Evolutionary conservation across 371 early-diverging fungal species (phyloP).

Genomic region (Syncephalastrum sp.): DNA sequence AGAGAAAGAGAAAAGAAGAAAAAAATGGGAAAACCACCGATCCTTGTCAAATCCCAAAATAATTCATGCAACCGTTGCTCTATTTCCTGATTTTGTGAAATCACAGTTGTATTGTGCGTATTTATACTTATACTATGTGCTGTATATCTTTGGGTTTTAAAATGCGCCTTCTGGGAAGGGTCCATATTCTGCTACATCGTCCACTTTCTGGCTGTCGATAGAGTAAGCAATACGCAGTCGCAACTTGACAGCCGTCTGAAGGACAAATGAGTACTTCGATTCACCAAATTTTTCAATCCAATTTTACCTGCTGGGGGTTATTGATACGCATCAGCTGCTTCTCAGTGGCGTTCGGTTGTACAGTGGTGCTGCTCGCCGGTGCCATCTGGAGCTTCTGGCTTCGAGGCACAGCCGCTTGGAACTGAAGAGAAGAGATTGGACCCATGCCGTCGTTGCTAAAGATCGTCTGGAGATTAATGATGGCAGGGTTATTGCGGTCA

Average conservation of each 20-base stretch:
- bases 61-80: no score
- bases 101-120: no score
- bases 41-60: no score
- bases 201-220: conserved; percentile 54
- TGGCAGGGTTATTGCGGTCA: conserved; percentile 54
- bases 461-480: conserved; percentile 66
- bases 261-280: neutral
- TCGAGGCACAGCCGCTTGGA: conserved; percentile 94
- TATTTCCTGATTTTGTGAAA: no score
- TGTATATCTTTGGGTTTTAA: conserved; percentile 12
- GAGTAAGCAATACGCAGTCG: conserved; percentile 73
- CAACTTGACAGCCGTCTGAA: conserved; percentile 68
- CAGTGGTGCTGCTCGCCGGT: conserved; percentile 66
- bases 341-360: conserved; percentile 61
- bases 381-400: conserved; percentile 83
- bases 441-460: conserved; percentile 68
- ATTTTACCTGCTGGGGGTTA: conserved; percentile 78
- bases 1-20: neutral
- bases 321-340: conserved; percentile 82
- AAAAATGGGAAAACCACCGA: no score
- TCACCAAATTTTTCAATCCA: neutral
- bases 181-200: conserved; percentile 79
- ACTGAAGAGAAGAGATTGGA: conserved; percentile 63
- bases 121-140: no score
- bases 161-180: conserved; percentile 67